Evolutionary conservation across 2,329 filamentous ascomycete genomes (phyloP).

Genomic region (Metarhizium humberi): DNA sequence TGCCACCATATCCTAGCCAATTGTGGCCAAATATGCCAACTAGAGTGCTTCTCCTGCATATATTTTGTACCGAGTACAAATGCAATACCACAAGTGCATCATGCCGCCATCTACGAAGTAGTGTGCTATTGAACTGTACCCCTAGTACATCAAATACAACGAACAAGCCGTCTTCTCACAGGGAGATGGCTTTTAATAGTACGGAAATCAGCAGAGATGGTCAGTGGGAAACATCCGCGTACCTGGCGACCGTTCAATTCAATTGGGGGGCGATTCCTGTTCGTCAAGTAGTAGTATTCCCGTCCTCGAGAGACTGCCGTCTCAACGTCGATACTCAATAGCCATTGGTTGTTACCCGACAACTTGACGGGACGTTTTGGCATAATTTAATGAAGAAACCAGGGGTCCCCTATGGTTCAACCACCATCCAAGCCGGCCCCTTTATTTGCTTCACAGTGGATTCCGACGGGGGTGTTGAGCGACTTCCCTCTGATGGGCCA

Average conservation of each 20-base stretch:
- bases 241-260: neutral
- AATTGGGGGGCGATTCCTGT: neutral
- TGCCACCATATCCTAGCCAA: too few species aligned
- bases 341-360: neutral
- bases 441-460: neutral
- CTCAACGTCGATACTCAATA: neutral
- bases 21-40: too few species aligned
- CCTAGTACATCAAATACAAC: too few species aligned
- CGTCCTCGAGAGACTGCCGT: neutral
- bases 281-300: neutral
- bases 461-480: neutral
- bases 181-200: too few species aligned
- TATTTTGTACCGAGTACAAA: too few species aligned
- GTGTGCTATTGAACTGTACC: too few species aligned
- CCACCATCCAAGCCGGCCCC: neutral
- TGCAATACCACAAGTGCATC: too few species aligned
- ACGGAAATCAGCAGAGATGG: too few species aligned
- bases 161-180: too few species aligned
- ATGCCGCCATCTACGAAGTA: too few species aligned
- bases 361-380: neutral
- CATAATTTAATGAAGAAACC: neutral
- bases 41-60: too few species aligned
- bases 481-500: constrained; percentile 1
- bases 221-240: too few species aligned
- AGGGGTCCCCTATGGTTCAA: neutral